phyloP scores from a whole-genome alignment of 73 alveolate genomes.

The Paramecium octaurelia region DNA sequence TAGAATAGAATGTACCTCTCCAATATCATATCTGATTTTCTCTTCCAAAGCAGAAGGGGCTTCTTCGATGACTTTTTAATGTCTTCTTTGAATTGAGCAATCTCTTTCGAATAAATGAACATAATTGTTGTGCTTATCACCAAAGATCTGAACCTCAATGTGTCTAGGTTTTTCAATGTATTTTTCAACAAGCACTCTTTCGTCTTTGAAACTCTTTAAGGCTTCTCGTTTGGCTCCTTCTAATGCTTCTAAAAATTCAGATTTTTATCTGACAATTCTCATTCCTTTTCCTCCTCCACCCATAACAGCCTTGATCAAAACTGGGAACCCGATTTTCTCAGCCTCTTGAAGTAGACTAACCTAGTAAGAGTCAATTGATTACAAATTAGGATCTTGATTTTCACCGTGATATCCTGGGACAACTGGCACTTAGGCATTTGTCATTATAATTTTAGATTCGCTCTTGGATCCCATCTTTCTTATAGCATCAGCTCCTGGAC shows the following conservation, averaged over 20 bases:
- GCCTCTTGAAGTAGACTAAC: constrained; percentile 66
- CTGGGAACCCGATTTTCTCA: constrained; percentile 86
- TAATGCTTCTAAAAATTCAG: constrained; percentile 75
- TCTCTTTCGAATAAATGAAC: constrained; percentile 94
- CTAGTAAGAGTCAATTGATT: constrained; percentile 65
- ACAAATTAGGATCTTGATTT: constrained; percentile 69
- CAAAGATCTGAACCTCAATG: constrained; percentile 87
- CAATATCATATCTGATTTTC: constrained; percentile 70
- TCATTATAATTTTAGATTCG: constrained; percentile 81
- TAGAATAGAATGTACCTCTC: constrained; percentile 64
- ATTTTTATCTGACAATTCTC: constrained; percentile 82
- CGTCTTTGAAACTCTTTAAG: constrained; percentile 80
- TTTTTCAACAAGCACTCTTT: constrained; percentile 87
- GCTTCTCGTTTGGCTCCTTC: constrained; percentile 85
- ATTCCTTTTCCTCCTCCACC: constrained; percentile 97
- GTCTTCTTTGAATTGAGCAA: constrained; percentile 95
- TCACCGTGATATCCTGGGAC: constrained; percentile 78
- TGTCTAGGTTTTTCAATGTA: constrained; percentile 93
- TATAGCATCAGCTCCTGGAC: constrained; percentile 81
- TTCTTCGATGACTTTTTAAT: constrained; percentile 92
- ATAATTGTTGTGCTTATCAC: constrained; percentile 91
- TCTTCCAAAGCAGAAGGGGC: constrained; percentile 79
- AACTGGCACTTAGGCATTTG: constrained; percentile 76
- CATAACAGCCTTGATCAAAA: constrained; percentile 87
- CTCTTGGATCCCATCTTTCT: constrained; percentile 84